These are phyloP conservation scores for Erysimum cheiri DNA, from an alignment of 441 rosid genomes.

Conservation along the genomic window DNA sequence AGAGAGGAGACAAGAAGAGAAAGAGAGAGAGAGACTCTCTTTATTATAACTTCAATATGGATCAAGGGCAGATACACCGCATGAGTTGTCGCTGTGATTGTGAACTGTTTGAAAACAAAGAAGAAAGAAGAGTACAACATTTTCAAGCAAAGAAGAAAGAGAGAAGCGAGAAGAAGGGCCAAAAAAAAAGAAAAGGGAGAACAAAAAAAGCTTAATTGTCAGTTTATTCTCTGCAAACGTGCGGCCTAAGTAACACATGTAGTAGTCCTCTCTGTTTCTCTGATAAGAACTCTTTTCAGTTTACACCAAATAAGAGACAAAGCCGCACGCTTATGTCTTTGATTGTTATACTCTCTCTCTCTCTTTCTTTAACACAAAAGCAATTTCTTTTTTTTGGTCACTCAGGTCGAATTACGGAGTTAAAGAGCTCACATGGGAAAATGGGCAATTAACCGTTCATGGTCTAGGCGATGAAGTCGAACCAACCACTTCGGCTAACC, in stretches of 20 bases:
- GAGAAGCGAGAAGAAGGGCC: slow-evolving; percentile 10
- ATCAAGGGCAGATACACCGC: slow-evolving; percentile 39
- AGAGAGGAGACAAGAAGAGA: slow-evolving; percentile 17
- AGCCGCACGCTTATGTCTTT: slow-evolving; percentile 19
- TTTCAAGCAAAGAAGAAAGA: slow-evolving; percentile 30
- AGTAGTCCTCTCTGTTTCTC: slow-evolving; percentile 39
- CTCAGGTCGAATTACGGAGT: slow-evolving; percentile 64
- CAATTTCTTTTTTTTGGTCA: background rate
- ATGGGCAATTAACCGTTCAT: slow-evolving; percentile 64
- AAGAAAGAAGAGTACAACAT: slow-evolving; percentile 1
- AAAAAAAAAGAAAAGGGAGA: background rate
- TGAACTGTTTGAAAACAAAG: slow-evolving; percentile 26
- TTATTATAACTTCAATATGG: slow-evolving; percentile 43
- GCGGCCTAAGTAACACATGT: slow-evolving; percentile 47
- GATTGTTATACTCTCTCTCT: background rate
- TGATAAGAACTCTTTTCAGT: slow-evolving; percentile 35
- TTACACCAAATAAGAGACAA: slow-evolving; percentile 27
- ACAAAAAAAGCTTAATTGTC: slow-evolving; percentile 23
- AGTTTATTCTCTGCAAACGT: slow-evolving; percentile 45
- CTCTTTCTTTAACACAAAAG: background rate
- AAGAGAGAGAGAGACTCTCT: slow-evolving; percentile 29
- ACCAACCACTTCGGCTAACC: slow-evolving; percentile 40
- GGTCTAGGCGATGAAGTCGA: slow-evolving; percentile 52
- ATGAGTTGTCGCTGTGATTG: slow-evolving; percentile 43
- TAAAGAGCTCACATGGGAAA: slow-evolving; percentile 73